Percentiles rank a stretch among this genome's conserved stretches.
phyloP scores from a whole-genome alignment of 2,329 filamentous ascomycete species.

The Cryphonectria naterciae region DNA sequence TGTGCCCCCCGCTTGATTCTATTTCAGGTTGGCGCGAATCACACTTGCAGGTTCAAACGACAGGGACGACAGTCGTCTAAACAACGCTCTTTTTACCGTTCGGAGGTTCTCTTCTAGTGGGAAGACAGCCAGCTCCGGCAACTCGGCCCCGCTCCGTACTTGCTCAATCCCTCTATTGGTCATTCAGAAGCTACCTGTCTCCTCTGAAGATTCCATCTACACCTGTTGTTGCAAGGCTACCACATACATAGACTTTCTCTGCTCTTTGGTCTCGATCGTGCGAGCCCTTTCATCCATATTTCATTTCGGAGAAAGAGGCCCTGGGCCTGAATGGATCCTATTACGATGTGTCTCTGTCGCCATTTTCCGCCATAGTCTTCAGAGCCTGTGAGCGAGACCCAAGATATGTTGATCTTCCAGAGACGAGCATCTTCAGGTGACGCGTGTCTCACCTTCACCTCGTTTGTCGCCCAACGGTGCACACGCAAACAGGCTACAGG shows the following conservation, averaged over 20 bases:
- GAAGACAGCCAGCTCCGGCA: not conserved
- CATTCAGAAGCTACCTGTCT: not conserved
- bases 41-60: not conserved
- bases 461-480: conserved; percentile 20
- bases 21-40: conserved; percentile 4
- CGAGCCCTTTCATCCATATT: not conserved
- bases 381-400: conserved; percentile 12
- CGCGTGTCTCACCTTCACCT: conserved; percentile 24
- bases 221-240: not conserved
- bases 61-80: not conserved
- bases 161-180: not conserved
- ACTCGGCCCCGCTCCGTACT: not conserved
- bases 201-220: not conserved
- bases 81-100: not conserved
- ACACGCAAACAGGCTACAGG: conserved; percentile 13
- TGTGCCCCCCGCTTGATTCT: conserved; percentile 2
- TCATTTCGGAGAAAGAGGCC: conserved; percentile 12
- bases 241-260: not conserved
- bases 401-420: conserved; percentile 12
- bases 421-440: conserved; percentile 19
- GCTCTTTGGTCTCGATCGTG: not conserved
- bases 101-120: not conserved
- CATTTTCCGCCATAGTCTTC: conserved; percentile 12
- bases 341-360: conserved; percentile 20
- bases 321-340: not conserved